These are phyloP conservation scores for Penicillium steckii DNA, from an alignment of 495 filamentous ascomycete species.

Conservation along the genomic window DNA sequence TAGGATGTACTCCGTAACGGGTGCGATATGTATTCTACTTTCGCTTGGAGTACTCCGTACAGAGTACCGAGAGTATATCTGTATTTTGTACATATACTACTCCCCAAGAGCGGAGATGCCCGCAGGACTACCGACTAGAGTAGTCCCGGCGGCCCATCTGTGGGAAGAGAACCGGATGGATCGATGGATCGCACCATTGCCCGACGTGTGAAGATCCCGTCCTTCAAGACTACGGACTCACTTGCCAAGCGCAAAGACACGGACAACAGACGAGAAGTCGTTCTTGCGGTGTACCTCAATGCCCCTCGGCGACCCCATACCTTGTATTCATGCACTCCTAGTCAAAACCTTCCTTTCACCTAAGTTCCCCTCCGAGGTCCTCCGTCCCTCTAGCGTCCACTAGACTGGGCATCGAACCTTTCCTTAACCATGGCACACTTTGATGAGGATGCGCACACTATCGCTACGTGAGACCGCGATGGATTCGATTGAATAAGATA, in stretches of 20 bases:
- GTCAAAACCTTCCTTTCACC: conserved; percentile 16
- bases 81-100: not conserved
- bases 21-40: no score
- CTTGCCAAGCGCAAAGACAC: not conserved
- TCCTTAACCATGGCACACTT: conserved; percentile 28
- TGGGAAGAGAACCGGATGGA: not conserved
- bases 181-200: not conserved
- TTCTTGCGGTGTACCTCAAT: conserved; percentile 22
- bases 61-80: not conserved
- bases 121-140: not conserved
- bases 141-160: not conserved
- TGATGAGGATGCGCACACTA: conserved; percentile 26
- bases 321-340: no score
- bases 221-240: not conserved
- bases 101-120: not conserved
- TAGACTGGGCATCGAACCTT: conserved; percentile 15
- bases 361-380: conserved; percentile 20
- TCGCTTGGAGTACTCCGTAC: not conserved
- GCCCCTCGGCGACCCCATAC: not conserved
- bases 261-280: not conserved
- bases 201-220: conserved; percentile 2
- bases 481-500: conserved; percentile 3
- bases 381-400: conserved; percentile 24
- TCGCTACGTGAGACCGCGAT: conserved; percentile 14
- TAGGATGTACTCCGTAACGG: no score